Evolutionary conservation across 2,329 filamentous ascomycete genomes (phyloP), one percentile per base, ranked within the genome.

Genomic region (Aureobasidium mangrovei): DNA sequence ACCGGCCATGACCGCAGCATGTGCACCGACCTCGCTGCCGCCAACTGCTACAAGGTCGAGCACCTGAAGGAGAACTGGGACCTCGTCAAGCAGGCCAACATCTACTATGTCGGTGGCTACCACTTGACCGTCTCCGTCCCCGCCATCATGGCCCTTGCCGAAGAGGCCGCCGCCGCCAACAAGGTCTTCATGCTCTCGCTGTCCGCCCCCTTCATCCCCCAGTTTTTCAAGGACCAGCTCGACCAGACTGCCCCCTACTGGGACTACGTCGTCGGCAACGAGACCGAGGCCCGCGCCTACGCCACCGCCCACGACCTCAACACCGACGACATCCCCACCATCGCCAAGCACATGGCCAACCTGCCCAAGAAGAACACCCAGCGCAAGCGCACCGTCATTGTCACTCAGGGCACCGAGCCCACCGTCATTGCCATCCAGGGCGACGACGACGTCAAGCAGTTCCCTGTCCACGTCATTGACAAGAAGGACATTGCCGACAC

Each of bases 201-300:
- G 58, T 93, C 89, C 49, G 93, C 93, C 6, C 93, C 93, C 57
- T 98, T 98, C 78, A 95, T 98, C 67, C 77, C 86, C 38, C 86
- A 95, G 69, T 95, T 96, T 81, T 98, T 97, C 85, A 96, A 96
- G 79, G 91, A 96, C 47, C 86, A 83, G 61, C 82, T 98, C 45
- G 89, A 95, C 72, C 84, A 83, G 64, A 85, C 87, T 53, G 78
- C 89, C 52, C 86, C 87, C 31, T 96, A 95, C 82, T 94, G 90
- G 79, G 91, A 97, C 76, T 94, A 91, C 74, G 78, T 97, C 58
- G 87, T 98, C 70, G 91, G 91, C 67, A 98, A 98, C 76, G 93
- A 98, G 83, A 87, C 88, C 61, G 93, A 98, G 77, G 91, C 91
- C 46, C 81, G 84, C 63, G 79, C 90, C 55, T 98, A 91, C 74